phyloP scores from a whole-genome alignment of 768 basidiomycete genomes.

The Auricularia sp. region DNA sequence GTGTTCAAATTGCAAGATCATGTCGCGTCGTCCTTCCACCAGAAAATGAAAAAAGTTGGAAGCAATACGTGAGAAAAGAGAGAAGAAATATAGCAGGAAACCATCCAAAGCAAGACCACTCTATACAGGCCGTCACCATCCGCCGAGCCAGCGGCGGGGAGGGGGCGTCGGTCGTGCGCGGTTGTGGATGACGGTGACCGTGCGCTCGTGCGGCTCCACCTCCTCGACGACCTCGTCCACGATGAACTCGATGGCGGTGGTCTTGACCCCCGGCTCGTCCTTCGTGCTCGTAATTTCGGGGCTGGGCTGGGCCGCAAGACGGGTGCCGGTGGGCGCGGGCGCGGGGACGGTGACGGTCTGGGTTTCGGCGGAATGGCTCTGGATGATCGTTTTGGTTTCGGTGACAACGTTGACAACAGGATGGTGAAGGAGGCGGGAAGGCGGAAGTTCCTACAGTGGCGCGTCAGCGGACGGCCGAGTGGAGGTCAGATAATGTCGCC shows the following conservation, averaged over 20 bases:
- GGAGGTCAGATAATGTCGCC: neutral
- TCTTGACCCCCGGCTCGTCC: constrained; percentile 25
- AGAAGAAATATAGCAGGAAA: neutral
- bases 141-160: neutral
- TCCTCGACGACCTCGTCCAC: constrained; percentile 41
- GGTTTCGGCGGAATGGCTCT: constrained; percentile 21
- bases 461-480: neutral
- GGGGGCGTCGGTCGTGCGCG: neutral
- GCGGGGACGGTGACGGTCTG: constrained; percentile 54
- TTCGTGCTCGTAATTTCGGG: constrained; percentile 40
- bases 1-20: neutral
- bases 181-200: constrained; percentile 5
- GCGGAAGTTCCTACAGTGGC: constrained; percentile 31
- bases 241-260: constrained; percentile 57
- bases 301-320: constrained; percentile 59
- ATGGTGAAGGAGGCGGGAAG: constrained; percentile 27
- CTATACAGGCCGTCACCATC: neutral
- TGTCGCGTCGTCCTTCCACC: neutral
- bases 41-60: neutral
- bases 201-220: constrained; percentile 9
- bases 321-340: constrained; percentile 70
- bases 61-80: neutral
- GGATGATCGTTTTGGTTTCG: constrained; percentile 30
- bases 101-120: neutral
- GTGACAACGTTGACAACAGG: constrained; percentile 30